Conservation (phyloP, 2,329 filamentous ascomycete genomes). For the Bipolaris bicolor region DNA sequence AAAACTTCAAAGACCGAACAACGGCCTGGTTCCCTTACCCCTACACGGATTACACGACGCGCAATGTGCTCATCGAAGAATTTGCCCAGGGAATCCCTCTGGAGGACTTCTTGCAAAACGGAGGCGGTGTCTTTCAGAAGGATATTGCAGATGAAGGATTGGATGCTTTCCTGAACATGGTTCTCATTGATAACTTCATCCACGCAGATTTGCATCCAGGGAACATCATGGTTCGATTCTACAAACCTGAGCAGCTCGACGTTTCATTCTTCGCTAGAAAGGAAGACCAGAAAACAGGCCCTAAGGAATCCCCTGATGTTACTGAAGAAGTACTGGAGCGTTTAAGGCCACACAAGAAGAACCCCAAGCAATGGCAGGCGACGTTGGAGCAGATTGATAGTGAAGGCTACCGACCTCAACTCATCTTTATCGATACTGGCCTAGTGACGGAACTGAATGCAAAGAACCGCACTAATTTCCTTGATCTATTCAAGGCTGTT, state of each 20-base stretch:
- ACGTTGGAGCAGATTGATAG: slow-evolving; percentile 78
- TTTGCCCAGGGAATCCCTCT: slow-evolving; percentile 94
- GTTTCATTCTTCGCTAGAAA: slow-evolving; percentile 60
- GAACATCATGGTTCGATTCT: slow-evolving; percentile 99
- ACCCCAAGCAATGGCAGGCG: slow-evolving; percentile 72
- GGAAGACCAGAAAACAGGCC: slow-evolving; percentile 42
- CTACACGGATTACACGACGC: slow-evolving; percentile 89
- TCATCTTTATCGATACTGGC: slow-evolving; percentile 97
- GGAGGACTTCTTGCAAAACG: slow-evolving; percentile 86
- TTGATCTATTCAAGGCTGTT: slow-evolving; percentile 93
- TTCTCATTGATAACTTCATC: slow-evolving; percentile 96
- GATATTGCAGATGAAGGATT: slow-evolving; percentile 95
- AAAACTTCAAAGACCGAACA: slow-evolving; percentile 85
- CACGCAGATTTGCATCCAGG: slow-evolving; percentile 96
- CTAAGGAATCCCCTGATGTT: slow-evolving; percentile 69
- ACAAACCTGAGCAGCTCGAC: slow-evolving; percentile 76
- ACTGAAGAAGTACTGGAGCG: slow-evolving; percentile 86
- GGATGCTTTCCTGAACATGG: slow-evolving; percentile 94
- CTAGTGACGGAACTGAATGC: slow-evolving; percentile 92
- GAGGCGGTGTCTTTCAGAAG: slow-evolving; percentile 88
- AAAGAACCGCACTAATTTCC: slow-evolving; percentile 84
- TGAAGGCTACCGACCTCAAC: slow-evolving; percentile 89
- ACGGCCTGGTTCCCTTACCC: slow-evolving; percentile 98
- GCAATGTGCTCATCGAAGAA: slow-evolving; percentile 91
- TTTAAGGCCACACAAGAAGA: slow-evolving; percentile 73